Evolutionary conservation across 2,329 filamentous ascomycete genomes (phyloP).

Genomic region (Emmonsiellopsis sp.): DNA sequence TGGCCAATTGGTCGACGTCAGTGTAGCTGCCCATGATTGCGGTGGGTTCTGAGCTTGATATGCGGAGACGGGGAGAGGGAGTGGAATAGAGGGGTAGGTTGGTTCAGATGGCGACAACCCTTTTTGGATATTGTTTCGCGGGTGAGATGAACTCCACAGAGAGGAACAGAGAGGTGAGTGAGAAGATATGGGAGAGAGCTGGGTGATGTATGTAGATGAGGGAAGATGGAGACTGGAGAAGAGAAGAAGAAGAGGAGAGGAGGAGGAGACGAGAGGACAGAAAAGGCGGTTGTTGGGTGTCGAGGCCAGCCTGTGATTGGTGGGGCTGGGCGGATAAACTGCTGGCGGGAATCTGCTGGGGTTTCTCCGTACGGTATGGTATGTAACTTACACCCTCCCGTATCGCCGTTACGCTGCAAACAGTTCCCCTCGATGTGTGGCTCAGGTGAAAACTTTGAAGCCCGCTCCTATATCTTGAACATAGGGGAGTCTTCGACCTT

Average conservation of each 20-base stretch:
- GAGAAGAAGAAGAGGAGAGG: conserved; percentile 14
- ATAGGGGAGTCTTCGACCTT: too few species aligned
- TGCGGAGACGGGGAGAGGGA: not conserved
- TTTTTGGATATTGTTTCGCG: too few species aligned
- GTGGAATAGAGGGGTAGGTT: too few species aligned
- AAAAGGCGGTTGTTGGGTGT: conserved; percentile 10
- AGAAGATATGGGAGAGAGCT: not conserved
- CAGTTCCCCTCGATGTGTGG: too few species aligned
- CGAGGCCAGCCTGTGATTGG: conserved; percentile 17
- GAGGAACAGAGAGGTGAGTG: not conserved
- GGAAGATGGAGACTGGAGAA: conserved; percentile 14
- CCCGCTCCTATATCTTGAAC: too few species aligned
- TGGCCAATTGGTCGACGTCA: conserved; percentile 78
- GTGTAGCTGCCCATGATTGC: conserved; percentile 69
- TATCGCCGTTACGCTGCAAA: too few species aligned
- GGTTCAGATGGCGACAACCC: too few species aligned
- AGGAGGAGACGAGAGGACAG: conserved; percentile 12
- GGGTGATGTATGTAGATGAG: conserved; percentile 8
- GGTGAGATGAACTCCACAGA: not conserved
- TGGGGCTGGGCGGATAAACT: conserved; percentile 9
- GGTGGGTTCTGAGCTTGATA: conserved; percentile 8
- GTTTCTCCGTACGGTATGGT: not conserved
- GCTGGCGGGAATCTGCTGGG: not conserved
- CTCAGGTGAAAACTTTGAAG: too few species aligned
- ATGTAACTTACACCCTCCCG: not conserved